Conservation (phyloP, 78 protist genomes). For the Protostelium mycophagum region DNA sequence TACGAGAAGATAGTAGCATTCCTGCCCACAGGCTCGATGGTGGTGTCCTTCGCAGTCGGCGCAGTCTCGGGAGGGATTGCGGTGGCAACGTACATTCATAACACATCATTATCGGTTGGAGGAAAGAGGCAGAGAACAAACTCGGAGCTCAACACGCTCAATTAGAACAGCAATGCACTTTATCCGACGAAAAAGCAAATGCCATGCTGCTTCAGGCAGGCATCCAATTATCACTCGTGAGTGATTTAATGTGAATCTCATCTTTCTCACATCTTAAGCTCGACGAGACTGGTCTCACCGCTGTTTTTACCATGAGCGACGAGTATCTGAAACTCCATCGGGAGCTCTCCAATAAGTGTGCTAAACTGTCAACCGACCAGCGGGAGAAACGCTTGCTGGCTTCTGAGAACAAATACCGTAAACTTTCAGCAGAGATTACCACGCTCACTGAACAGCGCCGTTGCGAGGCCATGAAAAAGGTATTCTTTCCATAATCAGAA, state of each 20-base stretch:
- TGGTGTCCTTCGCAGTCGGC: not conserved
- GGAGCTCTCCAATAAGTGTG: not conserved
- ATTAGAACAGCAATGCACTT: slow-evolving; percentile 1
- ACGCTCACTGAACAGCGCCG: slow-evolving; percentile 2
- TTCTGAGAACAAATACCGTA: not conserved
- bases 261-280: not conserved
- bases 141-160: not conserved
- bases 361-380: not conserved
- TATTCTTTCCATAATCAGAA: not conserved
- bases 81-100: not conserved
- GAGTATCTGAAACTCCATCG: not conserved
- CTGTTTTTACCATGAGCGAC: not conserved
- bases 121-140: not conserved
- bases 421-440: slow-evolving; percentile 1
- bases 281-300: slow-evolving; percentile 1
- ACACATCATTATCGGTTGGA: slow-evolving; percentile 1
- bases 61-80: not conserved
- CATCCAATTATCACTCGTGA: not conserved
- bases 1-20: not conserved
- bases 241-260: not conserved
- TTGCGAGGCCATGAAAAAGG: not conserved
- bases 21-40: not conserved
- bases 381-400: not conserved
- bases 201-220: slow-evolving; percentile 2
- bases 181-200: not conserved